A percentile compares a stretch with the other conserved stretches of the same genome.
Conservation (phyloP, 352 stramenopile genomes). For the Vaucheria bursata region DNA sequence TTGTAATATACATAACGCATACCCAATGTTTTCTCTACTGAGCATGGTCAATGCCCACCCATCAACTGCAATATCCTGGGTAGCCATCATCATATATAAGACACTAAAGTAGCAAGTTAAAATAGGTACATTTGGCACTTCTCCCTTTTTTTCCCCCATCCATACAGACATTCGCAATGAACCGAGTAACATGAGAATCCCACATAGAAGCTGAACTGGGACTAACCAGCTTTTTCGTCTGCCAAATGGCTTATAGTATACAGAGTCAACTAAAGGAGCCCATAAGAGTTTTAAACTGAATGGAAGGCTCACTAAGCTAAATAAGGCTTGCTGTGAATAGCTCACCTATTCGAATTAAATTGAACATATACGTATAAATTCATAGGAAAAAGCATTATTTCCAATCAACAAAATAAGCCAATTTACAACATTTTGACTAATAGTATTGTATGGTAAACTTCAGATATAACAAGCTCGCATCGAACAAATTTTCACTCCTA, state of each 20-base stretch:
- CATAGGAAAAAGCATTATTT: too few relatives aligned
- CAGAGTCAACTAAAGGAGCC: slow-evolving; percentile 80
- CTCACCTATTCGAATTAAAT: slow-evolving; percentile 55
- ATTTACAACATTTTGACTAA: too few relatives aligned
- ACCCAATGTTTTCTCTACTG: slow-evolving; percentile 76
- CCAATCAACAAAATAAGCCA: too few relatives aligned
- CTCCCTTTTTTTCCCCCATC: slow-evolving; percentile 64
- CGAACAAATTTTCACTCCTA: too few relatives aligned
- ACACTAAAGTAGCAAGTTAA: slow-evolving; percentile 41
- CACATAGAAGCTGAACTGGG: slow-evolving; percentile 89
- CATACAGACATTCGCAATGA: slow-evolving; percentile 64
- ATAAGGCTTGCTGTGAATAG: slow-evolving; percentile 93
- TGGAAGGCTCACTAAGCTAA: slow-evolving; percentile 91
- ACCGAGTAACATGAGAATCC: slow-evolving; percentile 85
- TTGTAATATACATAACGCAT: too few relatives aligned
- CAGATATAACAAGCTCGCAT: too few relatives aligned
- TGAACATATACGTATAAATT: too few relatives aligned
- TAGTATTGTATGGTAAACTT: too few relatives aligned
- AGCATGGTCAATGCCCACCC: slow-evolving; percentile 99
- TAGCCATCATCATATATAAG: slow-evolving; percentile 98
- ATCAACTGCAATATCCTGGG: slow-evolving; percentile 98
- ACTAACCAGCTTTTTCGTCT: slow-evolving; percentile 83
- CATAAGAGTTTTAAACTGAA: slow-evolving; percentile 99
- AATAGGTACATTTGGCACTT: slow-evolving; percentile 21
- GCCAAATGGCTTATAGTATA: slow-evolving; percentile 53